phyloP scores from a whole-genome alignment of 257 asterid species.

The Solanum gracilifrons region DNA sequence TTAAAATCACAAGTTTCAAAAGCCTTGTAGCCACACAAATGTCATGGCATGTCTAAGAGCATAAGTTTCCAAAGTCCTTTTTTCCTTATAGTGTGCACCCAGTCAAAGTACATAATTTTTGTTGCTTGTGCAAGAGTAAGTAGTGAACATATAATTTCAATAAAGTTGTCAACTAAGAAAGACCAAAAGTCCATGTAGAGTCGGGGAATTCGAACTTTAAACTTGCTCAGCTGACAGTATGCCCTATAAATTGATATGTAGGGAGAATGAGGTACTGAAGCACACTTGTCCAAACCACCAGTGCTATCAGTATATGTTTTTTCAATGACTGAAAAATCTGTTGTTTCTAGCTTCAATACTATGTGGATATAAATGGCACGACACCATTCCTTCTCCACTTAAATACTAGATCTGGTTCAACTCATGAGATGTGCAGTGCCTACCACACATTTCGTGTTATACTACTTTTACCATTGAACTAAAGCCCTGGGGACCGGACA shows the following conservation, averaged over 20 bases:
- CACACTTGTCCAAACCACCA: not conserved
- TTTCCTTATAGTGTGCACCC: not conserved
- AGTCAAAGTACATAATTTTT: not conserved
- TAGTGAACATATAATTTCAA: not conserved
- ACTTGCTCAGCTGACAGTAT: not conserved
- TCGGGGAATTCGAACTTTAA: not conserved
- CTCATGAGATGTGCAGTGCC: not conserved
- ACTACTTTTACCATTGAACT: not conserved
- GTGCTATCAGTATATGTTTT: not conserved
- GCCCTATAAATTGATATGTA: not conserved
- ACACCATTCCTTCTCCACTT: not conserved
- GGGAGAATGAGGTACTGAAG: not conserved
- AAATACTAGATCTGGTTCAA: not conserved
- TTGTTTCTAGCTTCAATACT: not conserved
- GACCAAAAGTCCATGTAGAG: not conserved
- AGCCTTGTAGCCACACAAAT: not conserved
- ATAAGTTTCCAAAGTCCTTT: not conserved
- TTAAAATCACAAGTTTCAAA: not conserved
- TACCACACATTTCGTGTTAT: not conserved
- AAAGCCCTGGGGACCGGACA: not conserved
- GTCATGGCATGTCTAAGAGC: not conserved
- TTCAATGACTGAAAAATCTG: not conserved
- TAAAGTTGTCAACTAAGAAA: not conserved
- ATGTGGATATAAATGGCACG: not conserved
- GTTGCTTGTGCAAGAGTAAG: not conserved